Evolutionary conservation across 73 alveolate genomes (phyloP).

Genomic region (Stentor roeselii): DNA sequence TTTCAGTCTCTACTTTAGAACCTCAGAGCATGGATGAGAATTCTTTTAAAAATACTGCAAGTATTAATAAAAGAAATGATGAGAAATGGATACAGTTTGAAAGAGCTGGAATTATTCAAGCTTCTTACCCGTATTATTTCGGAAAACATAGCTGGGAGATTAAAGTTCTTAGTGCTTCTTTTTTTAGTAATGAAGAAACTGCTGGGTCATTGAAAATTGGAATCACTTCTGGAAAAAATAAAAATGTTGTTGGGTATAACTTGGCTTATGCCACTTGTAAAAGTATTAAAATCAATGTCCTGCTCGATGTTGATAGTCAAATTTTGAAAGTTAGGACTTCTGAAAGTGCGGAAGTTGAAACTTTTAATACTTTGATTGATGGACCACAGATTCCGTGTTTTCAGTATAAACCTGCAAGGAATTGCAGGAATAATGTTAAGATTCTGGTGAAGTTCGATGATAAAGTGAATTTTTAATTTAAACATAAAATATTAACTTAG

Average conservation of each 20-base stretch:
- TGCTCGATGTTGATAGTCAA: neutral
- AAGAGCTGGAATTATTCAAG: conserved; percentile 40
- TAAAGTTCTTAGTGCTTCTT: neutral
- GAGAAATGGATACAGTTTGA: conserved; percentile 34
- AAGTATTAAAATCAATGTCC: neutral
- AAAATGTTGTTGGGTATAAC: conserved; percentile 4
- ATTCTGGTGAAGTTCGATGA: conserved; percentile 13
- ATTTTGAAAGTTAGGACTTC: neutral
- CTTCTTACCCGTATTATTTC: conserved; percentile 22
- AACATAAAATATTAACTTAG: too few species aligned
- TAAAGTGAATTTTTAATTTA: neutral
- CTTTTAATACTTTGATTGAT: neutral
- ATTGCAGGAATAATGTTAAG: conserved; percentile 6
- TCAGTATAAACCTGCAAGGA: conserved; percentile 8
- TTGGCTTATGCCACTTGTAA: neutral
- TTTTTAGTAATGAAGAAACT: neutral
- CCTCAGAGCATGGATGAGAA: conserved; percentile 11
- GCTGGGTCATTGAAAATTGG: conserved; percentile 18
- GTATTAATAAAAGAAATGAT: neutral
- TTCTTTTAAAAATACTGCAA: conserved; percentile 8
- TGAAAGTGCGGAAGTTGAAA: neutral
- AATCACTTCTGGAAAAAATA: neutral
- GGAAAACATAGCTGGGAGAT: conserved; percentile 45
- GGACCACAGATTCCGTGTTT: conserved; percentile 18
- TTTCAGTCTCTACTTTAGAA: conserved; percentile 22